Evolutionary conservation across 2,329 filamentous ascomycete genomes (phyloP), one percentile per base, ranked within the genome.

Genomic region (Fusarium sp.): DNA sequence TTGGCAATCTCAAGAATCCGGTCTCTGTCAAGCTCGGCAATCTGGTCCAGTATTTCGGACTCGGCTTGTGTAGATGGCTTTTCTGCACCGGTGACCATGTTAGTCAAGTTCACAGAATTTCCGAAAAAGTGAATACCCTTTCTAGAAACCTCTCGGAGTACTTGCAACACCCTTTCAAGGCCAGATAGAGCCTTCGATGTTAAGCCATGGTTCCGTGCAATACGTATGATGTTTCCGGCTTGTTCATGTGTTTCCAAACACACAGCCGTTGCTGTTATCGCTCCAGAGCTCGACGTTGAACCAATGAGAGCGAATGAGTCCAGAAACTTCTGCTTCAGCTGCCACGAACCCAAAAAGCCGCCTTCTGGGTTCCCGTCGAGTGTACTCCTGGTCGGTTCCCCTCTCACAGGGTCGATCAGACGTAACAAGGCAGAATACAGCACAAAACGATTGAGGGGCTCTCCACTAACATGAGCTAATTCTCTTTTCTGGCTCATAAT

Each of bases 221-320:
- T 36, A 20, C 65, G 63, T 20, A 68, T 27, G 21, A 68, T 18
- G 11, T 18, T 39, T 45, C 53, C 52, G 15, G 18, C 10, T 27
- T 43, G 18, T 10, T 11, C 15, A 43, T 43, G 9, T 14, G 71
- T 67, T 62, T 77, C 76, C 55, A 78, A 53, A 46, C 74, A 76
- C 3, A 74, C 76, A 27, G 76, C 76, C 6, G 76, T 72, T 8
- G 75, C 76, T 21, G 70, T 75, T 25, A 75, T 52, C 5, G 5
- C 64, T 36, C 35, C 71, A 61, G 35, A 48, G 36, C 18, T 62
- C 1, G 73, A 69, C 0, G 70, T 76, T 10, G 75, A 72, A 52
- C 70, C 76, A 8, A 78, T 58, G 23, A 78, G 60, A 2, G 76
- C 76, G 42, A 78, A 76, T 11, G 76, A 77, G 56, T 77, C 76